A percentile compares a stretch with the other conserved stretches of the same genome.
Evolutionary conservation across 352 stramenopile genomes (phyloP).

Genomic region (Phytophthora sojae): DNA sequence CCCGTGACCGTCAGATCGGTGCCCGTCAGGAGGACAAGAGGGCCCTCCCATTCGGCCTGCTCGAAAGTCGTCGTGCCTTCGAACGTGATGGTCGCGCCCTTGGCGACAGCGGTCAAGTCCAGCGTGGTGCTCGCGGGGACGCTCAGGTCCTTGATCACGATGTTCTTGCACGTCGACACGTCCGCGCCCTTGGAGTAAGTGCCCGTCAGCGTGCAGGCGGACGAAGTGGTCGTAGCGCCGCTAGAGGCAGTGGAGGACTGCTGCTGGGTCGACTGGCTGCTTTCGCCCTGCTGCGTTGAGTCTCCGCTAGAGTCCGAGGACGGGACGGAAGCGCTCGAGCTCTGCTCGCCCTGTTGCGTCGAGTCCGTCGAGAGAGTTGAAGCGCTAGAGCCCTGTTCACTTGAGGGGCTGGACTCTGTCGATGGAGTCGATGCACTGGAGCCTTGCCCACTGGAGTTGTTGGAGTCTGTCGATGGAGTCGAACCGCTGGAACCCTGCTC

Average conservation of each 20-base stretch:
- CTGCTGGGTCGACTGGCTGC: constrained; percentile 27
- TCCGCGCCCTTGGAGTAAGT: constrained; percentile 39
- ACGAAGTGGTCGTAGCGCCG: constrained; percentile 11
- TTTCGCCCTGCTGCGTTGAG: constrained; percentile 14
- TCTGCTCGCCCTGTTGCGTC: background rate
- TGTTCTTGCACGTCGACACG: constrained; percentile 39
- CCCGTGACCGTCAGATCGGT: constrained; percentile 34
- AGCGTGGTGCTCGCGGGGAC: constrained; percentile 44
- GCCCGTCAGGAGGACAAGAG: constrained; percentile 39
- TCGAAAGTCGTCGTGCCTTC: constrained; percentile 49
- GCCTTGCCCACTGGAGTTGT: background rate
- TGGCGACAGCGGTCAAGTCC: constrained; percentile 41
- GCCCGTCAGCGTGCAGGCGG: constrained; percentile 29
- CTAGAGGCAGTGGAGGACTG: constrained; percentile 32
- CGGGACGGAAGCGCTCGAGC: constrained; percentile 4
- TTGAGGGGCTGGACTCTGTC: constrained; percentile 16
- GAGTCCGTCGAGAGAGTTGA: constrained; percentile 1
- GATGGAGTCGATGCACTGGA: background rate
- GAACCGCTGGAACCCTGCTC: background rate
- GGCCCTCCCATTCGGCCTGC: constrained; percentile 41
- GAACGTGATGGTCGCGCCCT: constrained; percentile 45
- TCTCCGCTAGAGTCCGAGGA: constrained; percentile 2
- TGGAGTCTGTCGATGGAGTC: background rate
- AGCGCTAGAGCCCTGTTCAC: constrained; percentile 4
- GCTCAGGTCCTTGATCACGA: constrained; percentile 43